A percentile compares a stretch with the other conserved stretches of the same genome.
These are phyloP conservation scores for Dryadomyces sulphureus DNA, from an alignment of 2,329 filamentous ascomycete species.

Conservation along the genomic window DNA sequence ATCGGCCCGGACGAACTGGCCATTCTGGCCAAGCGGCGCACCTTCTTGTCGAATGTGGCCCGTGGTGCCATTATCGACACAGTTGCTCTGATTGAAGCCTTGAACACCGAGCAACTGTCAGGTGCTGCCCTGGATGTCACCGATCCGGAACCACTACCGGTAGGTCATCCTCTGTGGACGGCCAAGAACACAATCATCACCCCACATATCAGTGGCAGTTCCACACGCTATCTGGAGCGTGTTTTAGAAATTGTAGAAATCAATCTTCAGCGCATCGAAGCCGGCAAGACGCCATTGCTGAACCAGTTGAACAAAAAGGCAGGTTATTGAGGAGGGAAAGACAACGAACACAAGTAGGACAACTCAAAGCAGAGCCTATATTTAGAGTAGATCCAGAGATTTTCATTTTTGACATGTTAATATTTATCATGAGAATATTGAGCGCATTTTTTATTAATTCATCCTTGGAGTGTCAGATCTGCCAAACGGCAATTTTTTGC, in stretches of 20 bases:
- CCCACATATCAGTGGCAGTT: constrained; percentile 32
- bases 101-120: constrained; percentile 32
- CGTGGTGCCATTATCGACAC: constrained; percentile 38
- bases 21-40: constrained; percentile 20
- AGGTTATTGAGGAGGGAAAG: constrained; percentile 9
- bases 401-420: no score
- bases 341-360: not conserved
- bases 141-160: constrained; percentile 62
- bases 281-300: constrained; percentile 7
- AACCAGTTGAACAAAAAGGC: constrained; percentile 11
- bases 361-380: no score
- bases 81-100: constrained; percentile 36
- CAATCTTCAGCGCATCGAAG: constrained; percentile 19
- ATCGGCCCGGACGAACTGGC: constrained; percentile 33
- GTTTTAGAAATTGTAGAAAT: constrained; percentile 26
- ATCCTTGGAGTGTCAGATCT: no score
- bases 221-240: constrained; percentile 24
- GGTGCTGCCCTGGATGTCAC: constrained; percentile 69
- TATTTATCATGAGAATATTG: no score
- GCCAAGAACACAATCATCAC: constrained; percentile 53
- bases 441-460: no score
- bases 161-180: constrained; percentile 53
- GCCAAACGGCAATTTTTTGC: no score
- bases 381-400: not conserved
- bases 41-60: constrained; percentile 58